Conservation (phyloP, 805 yeast species). For the Candida nanaspora region DNA sequence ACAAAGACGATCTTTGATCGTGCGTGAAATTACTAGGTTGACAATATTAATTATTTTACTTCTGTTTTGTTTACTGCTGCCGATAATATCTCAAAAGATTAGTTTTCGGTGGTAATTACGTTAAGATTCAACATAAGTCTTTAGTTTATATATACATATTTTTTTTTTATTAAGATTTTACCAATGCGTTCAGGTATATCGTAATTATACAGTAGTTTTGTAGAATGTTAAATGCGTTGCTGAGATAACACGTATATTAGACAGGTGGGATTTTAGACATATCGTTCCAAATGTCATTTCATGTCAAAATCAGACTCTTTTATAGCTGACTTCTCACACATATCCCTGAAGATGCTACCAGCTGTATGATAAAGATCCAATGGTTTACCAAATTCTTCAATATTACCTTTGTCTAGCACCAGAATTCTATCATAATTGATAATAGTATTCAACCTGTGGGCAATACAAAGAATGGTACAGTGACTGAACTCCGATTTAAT, state of each 20-base stretch:
- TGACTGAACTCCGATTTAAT: slow-evolving; percentile 49
- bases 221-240: no score
- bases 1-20: slow-evolving; percentile 8
- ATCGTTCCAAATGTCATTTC: no score
- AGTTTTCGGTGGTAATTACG: no score
- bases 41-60: not conserved
- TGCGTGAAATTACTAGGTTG: not conserved
- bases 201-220: no score
- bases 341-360: slow-evolving; percentile 40
- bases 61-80: not conserved
- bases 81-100: no score
- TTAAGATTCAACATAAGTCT: no score
- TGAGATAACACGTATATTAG: no score
- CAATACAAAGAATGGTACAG: slow-evolving; percentile 67
- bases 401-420: slow-evolving; percentile 51
- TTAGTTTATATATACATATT: no score
- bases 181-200: no score
- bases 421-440: slow-evolving; percentile 50
- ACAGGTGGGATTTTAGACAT: no score
- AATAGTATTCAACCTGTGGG: slow-evolving; percentile 63
- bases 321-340: slow-evolving; percentile 47
- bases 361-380: slow-evolving; percentile 30
- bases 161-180: no score
- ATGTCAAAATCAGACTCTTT: slow-evolving; percentile 2
- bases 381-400: slow-evolving; percentile 52